Base-by-base conservation (phyloP, 2,329 filamentous ascomycete genomes). In the Metarhizium brunneum region DNA sequence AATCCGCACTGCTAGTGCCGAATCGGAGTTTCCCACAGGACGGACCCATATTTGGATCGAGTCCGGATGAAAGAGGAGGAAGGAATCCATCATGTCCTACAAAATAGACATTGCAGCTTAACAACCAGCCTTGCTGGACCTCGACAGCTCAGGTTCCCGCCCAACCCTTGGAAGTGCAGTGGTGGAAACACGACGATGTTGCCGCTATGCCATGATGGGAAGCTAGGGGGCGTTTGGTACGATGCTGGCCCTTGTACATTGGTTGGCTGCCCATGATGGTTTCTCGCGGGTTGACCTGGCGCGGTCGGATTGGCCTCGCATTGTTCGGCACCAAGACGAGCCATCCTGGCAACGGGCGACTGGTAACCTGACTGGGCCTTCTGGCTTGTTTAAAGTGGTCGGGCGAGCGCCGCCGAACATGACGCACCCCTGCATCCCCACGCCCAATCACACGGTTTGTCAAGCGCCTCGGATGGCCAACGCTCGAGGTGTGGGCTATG, bases 371-470 rank as follows among this genome's bases (percentile, higher is more conserved):
- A 16, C n/a, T 18, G 35, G 3, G 35, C 14, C 25, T 4, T 25
- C 25, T 25, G 25, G 25, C 3, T 25, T 25, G 32, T 35, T 35
- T 35, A 35, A 35, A 4, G n/a, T 53, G 30, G 48, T 49, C 52
- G 43, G 42, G 55, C 52, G 48, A 40, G 45, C 36, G 48, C 49
- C 30, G 55, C 48, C 51, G n/a, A 40, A 40, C 30, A 14, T 30
- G 52, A 38, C 6, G 6, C n/a, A 54, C 40, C 50, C 35, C 52
- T 36, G 38, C 50, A 38, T 53, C 36, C 47, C 36, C 54, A 56
- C 30, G 29, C 30, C 48, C 55, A 53, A 50, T 50, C 54, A 51
- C 54, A 47, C 14, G 18, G 29, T n/a, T 47, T 30, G 36, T 29
- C 53, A 50, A 49, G 45, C 51, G 50, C 36, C 40, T 49, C 25